Conservation (phyloP, 2,329 filamentous ascomycete species). For the Fusarium anthophilum region DNA sequence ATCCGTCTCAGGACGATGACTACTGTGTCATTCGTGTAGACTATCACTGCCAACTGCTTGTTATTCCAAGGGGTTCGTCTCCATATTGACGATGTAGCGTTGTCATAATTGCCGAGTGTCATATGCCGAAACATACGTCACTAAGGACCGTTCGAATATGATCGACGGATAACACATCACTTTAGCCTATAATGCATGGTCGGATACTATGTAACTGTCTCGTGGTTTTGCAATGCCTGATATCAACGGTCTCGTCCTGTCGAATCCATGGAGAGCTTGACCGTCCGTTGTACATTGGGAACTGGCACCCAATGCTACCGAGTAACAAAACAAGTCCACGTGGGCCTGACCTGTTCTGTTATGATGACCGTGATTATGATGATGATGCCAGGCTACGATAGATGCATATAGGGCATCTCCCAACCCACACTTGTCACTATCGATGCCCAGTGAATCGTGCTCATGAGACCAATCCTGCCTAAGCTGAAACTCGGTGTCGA, state of each 20-base stretch:
- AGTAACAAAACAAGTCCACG: slow-evolving; percentile 11
- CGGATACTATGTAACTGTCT: not conserved
- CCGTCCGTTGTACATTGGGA: not conserved
- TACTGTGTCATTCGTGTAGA: not conserved
- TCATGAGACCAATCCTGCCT: slow-evolving; percentile 17
- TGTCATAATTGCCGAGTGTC: not conserved
- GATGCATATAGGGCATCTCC: slow-evolving; percentile 33
- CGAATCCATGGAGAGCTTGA: slow-evolving; percentile 4
- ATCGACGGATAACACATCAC: slow-evolving; percentile 13
- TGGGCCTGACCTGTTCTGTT: slow-evolving; percentile 3
- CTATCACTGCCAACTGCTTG: not conserved
- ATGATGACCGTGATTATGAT: not conserved
- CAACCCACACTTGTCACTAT: slow-evolving; percentile 27
- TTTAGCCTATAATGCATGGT: not conserved
- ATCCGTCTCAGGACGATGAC: not conserved
- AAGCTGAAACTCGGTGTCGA: slow-evolving; percentile 27
- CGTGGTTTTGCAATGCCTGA: slow-evolving; percentile 6
- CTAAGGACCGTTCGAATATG: not conserved
- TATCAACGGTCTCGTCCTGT: not conserved
- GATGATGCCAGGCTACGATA: not conserved
- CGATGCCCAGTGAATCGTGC: slow-evolving; percentile 30
- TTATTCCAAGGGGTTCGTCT: not conserved
- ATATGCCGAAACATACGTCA: slow-evolving; percentile 21
- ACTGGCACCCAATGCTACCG: slow-evolving; percentile 1
- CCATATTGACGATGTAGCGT: not conserved